Conservation (phyloP, 2,329 filamentous ascomycete species). For the Penicillium nordicum region DNA sequence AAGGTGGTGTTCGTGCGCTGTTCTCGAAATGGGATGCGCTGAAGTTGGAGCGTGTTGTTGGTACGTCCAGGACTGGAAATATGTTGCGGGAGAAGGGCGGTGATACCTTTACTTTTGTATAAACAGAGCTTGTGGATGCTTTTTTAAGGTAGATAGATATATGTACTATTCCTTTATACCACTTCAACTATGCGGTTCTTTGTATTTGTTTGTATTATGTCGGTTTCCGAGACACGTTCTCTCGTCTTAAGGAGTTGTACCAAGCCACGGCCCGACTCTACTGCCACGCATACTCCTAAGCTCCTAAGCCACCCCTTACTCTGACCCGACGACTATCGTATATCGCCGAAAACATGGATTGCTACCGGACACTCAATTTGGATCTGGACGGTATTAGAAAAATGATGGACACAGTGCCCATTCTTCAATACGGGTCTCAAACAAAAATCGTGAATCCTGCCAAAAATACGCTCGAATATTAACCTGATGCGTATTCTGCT, state of each 20-base stretch:
- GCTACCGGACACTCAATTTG: too few species aligned
- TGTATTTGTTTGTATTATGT: neutral
- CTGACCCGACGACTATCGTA: too few species aligned
- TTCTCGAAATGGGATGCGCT: constrained; percentile 90
- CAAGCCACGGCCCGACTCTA: too few species aligned
- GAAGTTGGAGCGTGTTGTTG: constrained; percentile 84
- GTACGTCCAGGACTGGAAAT: constrained; percentile 71
- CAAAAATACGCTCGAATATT: too few species aligned
- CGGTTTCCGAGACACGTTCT: neutral
- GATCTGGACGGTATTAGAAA: too few species aligned
- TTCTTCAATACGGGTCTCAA: too few species aligned
- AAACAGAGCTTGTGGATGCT: constrained; percentile 23
- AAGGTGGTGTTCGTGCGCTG: constrained; percentile 56
- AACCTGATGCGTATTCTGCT: too few species aligned
- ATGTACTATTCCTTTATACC: neutral
- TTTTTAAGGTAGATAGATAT: neutral
- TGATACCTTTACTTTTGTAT: constrained; percentile 95
- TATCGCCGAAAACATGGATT: too few species aligned
- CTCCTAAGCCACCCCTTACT: too few species aligned
- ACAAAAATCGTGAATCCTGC: too few species aligned
- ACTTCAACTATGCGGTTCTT: neutral
- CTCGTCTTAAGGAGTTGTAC: neutral
- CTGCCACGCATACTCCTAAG: too few species aligned
- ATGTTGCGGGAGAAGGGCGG: constrained; percentile 77
- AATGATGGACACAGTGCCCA: too few species aligned